Base-by-base conservation (phyloP, 129 eudicot genomes). In the Ambrosia trifida region DNA sequence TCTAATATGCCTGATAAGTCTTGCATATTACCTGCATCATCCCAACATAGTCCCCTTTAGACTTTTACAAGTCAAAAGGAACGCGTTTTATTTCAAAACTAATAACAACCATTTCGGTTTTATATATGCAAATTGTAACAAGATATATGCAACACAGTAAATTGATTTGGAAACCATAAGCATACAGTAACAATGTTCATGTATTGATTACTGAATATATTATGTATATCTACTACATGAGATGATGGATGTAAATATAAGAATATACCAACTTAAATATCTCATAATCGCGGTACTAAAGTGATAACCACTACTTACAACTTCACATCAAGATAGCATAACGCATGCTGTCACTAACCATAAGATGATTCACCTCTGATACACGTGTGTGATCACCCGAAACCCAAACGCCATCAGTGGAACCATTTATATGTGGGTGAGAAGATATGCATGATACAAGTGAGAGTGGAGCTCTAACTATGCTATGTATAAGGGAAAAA, bases 321-420 rank as follows among this genome's bases (percentile, higher is more conserved):
- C 66, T n/a, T 82, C 62, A 87, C 90, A 87, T 87, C 80, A 87
- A 78, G 50, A 87, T 85, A 20, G 95, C 95, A 52, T 87, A 87
- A 35, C 95, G 87, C 95, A 87, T 84, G 72, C 95, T 87, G 66
- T 87, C 95, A 50, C 72, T 87, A 66, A 87, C 87, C 75, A 87
- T 87, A 13, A 85, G 95, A 65, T 87, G 88, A 69, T 87, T 85
- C 65, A 87, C 76, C 73, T 87, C 95, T 7, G 95, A 75, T 63
- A 81, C 67, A 50, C 82, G 86, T 3, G 75, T 72, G 68, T 74
- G 63, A 59, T 87, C 95, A 2, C 85, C 85, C 13, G 87, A 79
- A 41, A 82, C 87, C 95, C 95, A 87, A 54, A 77, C 85, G 7
- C 85, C 95, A 66, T 87, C 87, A 4, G 64, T 33, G 11, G 83